Evolutionary conservation across 768 basidiomycete genomes (phyloP).

Genomic region (Gelatoporia subvermispora): DNA sequence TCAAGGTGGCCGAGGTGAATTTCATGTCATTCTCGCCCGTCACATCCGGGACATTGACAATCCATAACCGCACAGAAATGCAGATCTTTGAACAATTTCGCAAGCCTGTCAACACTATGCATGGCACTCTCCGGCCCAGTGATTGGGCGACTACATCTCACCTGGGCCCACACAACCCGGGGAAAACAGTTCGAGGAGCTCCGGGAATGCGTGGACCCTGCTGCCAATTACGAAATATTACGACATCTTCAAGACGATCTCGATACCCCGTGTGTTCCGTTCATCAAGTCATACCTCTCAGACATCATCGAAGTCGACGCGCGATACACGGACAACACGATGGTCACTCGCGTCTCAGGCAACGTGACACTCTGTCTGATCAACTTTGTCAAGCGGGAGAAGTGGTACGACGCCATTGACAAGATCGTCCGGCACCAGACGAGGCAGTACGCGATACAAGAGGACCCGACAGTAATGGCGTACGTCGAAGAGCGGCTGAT

Average conservation of each 20-base stretch:
- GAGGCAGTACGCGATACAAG: conserved; percentile 43
- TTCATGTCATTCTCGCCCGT: no score
- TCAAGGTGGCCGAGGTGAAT: conserved; percentile 74
- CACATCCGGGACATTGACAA: no score
- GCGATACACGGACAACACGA: conserved; percentile 37
- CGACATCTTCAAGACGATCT: conserved; percentile 38
- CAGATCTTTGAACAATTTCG: conserved; percentile 55
- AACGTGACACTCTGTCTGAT: conserved; percentile 27
- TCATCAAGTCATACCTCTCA: conserved; percentile 57
- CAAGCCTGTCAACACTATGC: conserved; percentile 63
- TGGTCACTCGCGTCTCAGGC: conserved; percentile 11
- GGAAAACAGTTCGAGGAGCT: conserved; percentile 48
- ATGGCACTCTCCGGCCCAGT: conserved; percentile 57
- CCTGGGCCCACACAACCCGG: conserved; percentile 61
- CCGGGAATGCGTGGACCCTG: conserved; percentile 52
- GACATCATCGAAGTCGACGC: conserved; percentile 55
- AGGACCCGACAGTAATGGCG: conserved; percentile 39
- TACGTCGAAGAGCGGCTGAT: conserved; percentile 45
- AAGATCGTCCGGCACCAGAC: conserved; percentile 55
- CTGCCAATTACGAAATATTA: conserved; percentile 52
- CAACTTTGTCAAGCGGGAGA: conserved; percentile 51
- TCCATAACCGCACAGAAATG: conserved; percentile 50
- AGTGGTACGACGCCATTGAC: conserved; percentile 50
- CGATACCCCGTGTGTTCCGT: conserved; percentile 60
- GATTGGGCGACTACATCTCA: conserved; percentile 51